Percentiles rank a stretch among this genome's conserved stretches.
phyloP scores from a whole-genome alignment of 148 eudicot genomes.

The Linanthus parryae region DNA sequence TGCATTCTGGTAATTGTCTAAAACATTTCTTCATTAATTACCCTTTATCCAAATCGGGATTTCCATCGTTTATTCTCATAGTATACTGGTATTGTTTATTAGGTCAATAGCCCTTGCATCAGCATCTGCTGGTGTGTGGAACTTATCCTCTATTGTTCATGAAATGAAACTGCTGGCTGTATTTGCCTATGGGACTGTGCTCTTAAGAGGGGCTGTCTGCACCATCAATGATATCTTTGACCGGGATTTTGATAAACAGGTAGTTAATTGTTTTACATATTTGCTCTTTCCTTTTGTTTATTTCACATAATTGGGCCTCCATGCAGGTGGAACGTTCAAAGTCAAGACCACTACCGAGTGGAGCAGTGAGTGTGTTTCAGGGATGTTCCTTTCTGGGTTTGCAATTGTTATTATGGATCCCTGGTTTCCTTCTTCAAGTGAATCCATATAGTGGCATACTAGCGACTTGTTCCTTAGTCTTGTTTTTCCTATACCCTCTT shows the following conservation, averaged over 20 bases:
- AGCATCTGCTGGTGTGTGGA: too few species aligned
- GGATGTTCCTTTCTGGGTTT: neutral
- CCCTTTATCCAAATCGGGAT: too few species aligned
- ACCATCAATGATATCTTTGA: constrained; percentile 6
- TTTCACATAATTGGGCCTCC: too few species aligned
- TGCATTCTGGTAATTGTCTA: too few species aligned
- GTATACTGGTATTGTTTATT: too few species aligned
- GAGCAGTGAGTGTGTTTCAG: neutral
- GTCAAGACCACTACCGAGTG: neutral
- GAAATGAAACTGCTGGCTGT: neutral
- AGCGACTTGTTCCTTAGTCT: neutral
- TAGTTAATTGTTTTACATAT: too few species aligned
- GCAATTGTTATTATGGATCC: neutral
- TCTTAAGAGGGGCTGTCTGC: constrained; percentile 4
- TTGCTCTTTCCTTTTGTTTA: too few species aligned
- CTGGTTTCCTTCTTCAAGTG: neutral
- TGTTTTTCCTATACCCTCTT: neutral
- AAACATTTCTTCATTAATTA: too few species aligned
- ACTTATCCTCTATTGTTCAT: too few species aligned
- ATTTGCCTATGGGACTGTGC: neutral
- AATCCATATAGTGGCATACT: neutral
- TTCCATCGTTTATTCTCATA: too few species aligned
- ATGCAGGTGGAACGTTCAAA: neutral
- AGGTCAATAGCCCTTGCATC: too few species aligned
- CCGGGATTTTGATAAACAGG: constrained; percentile 4